Percentiles rank a stretch among this genome's conserved stretches.
Evolutionary conservation across 345 rosid species (phyloP).

Genomic region (Lepidium sativum): DNA sequence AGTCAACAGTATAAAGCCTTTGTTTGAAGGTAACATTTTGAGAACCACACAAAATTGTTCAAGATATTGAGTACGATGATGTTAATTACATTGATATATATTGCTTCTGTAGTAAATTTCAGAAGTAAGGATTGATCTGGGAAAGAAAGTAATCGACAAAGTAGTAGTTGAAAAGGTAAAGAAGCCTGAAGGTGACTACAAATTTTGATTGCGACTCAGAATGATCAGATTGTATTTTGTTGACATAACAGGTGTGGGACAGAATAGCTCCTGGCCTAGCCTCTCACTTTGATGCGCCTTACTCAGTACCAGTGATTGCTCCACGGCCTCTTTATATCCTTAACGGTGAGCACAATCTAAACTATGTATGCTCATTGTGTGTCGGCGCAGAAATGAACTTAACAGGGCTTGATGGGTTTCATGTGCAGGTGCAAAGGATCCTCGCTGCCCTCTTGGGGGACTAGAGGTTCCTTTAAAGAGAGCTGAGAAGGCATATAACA

Average conservation of each 20-base stretch:
- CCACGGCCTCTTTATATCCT: conserved; percentile 66
- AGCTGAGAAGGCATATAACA: conserved; percentile 38
- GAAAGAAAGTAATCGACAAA: conserved; percentile 58
- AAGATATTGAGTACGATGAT: neutral
- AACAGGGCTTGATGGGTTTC: neutral
- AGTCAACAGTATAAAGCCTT: conserved; percentile 65
- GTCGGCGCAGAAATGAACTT: neutral
- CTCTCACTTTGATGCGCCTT: conserved; percentile 59
- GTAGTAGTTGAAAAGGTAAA: conserved; percentile 76
- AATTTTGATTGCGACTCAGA: neutral
- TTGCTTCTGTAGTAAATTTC: conserved; percentile 14
- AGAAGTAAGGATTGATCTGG: conserved; percentile 65
- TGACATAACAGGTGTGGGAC: conserved; percentile 62
- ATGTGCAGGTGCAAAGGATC: conserved; percentile 60
- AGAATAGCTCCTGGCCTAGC: conserved; percentile 88
- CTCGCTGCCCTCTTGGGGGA: conserved; percentile 71
- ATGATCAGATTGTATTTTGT: neutral
- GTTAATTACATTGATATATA: neutral
- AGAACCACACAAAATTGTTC: neutral
- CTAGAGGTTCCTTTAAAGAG: conserved; percentile 39
- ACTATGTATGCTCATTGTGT: neutral
- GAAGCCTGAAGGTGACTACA: neutral
- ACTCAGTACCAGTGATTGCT: conserved; percentile 58
- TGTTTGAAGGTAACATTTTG: conserved; percentile 62
- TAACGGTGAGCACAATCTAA: conserved; percentile 40